Conservation (phyloP, 352 stramenopile genomes). For the Blastocystis sp. region DNA sequence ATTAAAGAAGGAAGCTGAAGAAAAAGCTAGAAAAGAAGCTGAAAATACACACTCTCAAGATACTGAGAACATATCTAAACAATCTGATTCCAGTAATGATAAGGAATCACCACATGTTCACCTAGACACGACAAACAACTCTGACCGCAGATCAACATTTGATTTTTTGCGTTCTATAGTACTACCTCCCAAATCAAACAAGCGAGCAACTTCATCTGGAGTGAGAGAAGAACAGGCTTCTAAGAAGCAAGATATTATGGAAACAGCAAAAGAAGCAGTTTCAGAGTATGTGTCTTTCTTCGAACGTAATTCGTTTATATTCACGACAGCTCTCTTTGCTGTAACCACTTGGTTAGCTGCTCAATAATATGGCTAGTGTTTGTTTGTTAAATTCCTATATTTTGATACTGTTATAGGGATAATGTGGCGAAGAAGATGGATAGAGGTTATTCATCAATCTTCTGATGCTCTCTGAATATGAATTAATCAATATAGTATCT, state of each 20-base stretch:
- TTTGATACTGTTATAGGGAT: too few relatives aligned
- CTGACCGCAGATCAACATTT: too few relatives aligned
- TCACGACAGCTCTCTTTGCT: background rate
- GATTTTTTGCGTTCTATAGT: background rate
- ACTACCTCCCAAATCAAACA: background rate
- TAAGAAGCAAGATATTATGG: background rate
- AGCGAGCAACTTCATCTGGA: background rate
- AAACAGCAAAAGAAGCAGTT: background rate
- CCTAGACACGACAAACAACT: background rate
- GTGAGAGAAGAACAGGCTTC: background rate
- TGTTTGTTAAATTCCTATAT: background rate
- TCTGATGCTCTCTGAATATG: constrained; percentile 39
- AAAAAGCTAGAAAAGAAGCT: constrained; percentile 11
- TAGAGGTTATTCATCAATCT: background rate
- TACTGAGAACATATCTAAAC: too few relatives aligned
- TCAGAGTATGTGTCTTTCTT: background rate
- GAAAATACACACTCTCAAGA: too few relatives aligned
- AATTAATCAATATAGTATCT: constrained; percentile 32
- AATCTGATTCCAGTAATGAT: too few relatives aligned
- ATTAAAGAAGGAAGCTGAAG: background rate
- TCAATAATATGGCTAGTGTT: background rate
- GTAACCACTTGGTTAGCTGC: background rate
- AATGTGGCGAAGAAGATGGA: background rate
- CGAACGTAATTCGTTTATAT: background rate
- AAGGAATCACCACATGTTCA: too few relatives aligned